These are phyloP conservation scores for Globisporangium emineosum DNA, from an alignment of 352 stramenopile species.

Conservation along the genomic window DNA sequence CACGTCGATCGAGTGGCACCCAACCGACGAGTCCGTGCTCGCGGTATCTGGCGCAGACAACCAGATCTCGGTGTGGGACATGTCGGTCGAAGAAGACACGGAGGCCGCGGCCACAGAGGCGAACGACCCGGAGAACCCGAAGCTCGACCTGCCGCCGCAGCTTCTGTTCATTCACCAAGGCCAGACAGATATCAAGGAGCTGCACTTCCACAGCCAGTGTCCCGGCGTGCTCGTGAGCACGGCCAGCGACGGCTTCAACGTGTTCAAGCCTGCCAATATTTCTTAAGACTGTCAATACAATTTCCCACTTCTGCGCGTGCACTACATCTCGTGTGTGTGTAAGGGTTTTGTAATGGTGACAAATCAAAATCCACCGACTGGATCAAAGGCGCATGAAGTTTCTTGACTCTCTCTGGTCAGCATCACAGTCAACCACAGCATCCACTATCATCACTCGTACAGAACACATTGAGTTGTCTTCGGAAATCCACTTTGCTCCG, in stretches of 20 bases:
- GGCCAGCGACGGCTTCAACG: constrained; percentile 95
- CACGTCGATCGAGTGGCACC: constrained; percentile 98
- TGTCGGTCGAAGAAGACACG: constrained; percentile 98
- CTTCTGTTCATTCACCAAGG: constrained; percentile 99
- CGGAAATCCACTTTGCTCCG: no score
- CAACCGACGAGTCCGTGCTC: constrained; percentile 98
- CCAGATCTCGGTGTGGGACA: constrained; percentile 98
- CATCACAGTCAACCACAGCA: no score
- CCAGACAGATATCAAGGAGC: constrained; percentile 98
- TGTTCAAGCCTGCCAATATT: constrained; percentile 97
- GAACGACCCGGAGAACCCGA: constrained; percentile 40
- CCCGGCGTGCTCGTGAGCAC: constrained; percentile 96
- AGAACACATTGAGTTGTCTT: no score
- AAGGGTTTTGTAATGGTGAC: neutral
- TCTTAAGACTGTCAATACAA: constrained; percentile 45
- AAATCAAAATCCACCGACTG: no score
- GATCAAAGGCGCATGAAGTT: no score
- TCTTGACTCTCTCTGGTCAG: no score
- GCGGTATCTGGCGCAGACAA: constrained; percentile 94
- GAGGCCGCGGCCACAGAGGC: constrained; percentile 49
- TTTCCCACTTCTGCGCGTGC: neutral
- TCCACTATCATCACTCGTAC: no score
- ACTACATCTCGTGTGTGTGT: neutral
- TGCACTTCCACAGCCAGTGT: constrained; percentile 99
- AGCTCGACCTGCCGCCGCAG: constrained; percentile 94